Conservation (phyloP, 768 basidiomycete genomes). For the Suillus sp. region DNA sequence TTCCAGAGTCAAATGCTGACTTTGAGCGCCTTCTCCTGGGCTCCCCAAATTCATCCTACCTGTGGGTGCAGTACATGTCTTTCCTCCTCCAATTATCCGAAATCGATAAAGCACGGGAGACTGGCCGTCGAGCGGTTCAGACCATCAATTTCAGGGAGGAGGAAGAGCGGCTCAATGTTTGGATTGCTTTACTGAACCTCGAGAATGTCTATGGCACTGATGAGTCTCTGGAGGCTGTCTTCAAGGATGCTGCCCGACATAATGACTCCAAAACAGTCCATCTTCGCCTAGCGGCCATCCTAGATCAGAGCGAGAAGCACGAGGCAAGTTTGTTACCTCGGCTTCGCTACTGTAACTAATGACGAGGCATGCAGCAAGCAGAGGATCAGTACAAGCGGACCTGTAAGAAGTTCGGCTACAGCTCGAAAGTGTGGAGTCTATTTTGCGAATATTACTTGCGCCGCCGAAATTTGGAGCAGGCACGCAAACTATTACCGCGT, state of each 20-base stretch:
- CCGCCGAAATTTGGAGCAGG: constrained; percentile 72
- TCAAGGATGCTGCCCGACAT: constrained; percentile 86
- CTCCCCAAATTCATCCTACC: constrained; percentile 94
- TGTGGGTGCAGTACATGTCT: constrained; percentile 99
- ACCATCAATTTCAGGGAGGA: constrained; percentile 96
- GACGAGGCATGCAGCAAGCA: constrained; percentile 62
- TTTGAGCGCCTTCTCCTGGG: constrained; percentile 93
- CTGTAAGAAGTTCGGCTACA: constrained; percentile 92
- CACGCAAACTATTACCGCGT: constrained; percentile 83
- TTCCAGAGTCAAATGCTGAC: constrained; percentile 89
- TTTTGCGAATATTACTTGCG: constrained; percentile 84
- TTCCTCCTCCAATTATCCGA: constrained; percentile 98
- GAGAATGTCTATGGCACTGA: constrained; percentile 93
- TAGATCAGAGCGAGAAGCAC: constrained; percentile 79
- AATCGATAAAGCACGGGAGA: constrained; percentile 89
- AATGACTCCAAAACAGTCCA: constrained; percentile 94
- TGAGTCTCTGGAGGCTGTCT: constrained; percentile 72
- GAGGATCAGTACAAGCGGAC: constrained; percentile 89
- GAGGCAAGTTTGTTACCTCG: constrained; percentile 51
- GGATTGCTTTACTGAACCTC: constrained; percentile 94
- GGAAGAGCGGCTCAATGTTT: constrained; percentile 93
- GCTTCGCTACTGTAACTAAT: background rate
- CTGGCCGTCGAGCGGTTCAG: constrained; percentile 79
- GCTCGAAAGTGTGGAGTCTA: constrained; percentile 91
- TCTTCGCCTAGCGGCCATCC: constrained; percentile 80